phyloP scores from a whole-genome alignment of 257 asterid species.

The Solanum habrochaites region DNA sequence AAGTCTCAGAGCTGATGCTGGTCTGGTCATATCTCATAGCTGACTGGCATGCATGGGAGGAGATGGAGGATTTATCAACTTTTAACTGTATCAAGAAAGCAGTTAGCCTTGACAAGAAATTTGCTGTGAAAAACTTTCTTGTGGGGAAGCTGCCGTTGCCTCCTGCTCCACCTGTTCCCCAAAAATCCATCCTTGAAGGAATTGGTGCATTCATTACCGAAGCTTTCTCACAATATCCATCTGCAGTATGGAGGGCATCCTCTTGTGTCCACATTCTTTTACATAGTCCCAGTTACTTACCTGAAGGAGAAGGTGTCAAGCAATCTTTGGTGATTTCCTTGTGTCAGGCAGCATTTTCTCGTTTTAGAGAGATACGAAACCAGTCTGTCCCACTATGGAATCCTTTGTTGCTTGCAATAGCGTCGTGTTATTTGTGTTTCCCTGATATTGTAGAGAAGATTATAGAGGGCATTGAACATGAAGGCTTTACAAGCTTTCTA shows the following conservation, averaged over 20 bases:
- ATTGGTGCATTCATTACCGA: slow-evolving; percentile 19
- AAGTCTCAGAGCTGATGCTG: slow-evolving; percentile 19
- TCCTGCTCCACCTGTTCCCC: slow-evolving; percentile 20
- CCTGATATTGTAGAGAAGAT: slow-evolving; percentile 21
- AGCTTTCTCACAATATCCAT: slow-evolving; percentile 27
- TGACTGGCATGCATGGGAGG: slow-evolving; percentile 40
- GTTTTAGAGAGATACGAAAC: slow-evolving; percentile 15
- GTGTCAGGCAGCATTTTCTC: slow-evolving; percentile 20
- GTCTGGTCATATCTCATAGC: slow-evolving; percentile 30
- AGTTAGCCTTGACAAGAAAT: slow-evolving; percentile 12
- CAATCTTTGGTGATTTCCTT: slow-evolving; percentile 16
- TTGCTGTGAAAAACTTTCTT: slow-evolving; percentile 14
- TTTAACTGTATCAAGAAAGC: slow-evolving; percentile 24
- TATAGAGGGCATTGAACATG: slow-evolving; percentile 11
- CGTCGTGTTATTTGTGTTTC: slow-evolving; percentile 25
- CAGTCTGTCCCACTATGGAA: slow-evolving; percentile 25
- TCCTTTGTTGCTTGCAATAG: slow-evolving; percentile 25
- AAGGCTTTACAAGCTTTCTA: slow-evolving; percentile 15
- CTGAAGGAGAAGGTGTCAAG: slow-evolving; percentile 17
- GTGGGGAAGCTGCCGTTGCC: slow-evolving; percentile 11
- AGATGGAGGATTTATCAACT: slow-evolving; percentile 26
- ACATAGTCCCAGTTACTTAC: slow-evolving; percentile 12
- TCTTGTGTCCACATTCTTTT: slow-evolving; percentile 26
- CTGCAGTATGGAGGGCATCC: slow-evolving; percentile 36
- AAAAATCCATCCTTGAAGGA: slow-evolving; percentile 25